Evolutionary conservation across 306 rosid genomes (phyloP).

Genomic region (Trifolium dubium): DNA sequence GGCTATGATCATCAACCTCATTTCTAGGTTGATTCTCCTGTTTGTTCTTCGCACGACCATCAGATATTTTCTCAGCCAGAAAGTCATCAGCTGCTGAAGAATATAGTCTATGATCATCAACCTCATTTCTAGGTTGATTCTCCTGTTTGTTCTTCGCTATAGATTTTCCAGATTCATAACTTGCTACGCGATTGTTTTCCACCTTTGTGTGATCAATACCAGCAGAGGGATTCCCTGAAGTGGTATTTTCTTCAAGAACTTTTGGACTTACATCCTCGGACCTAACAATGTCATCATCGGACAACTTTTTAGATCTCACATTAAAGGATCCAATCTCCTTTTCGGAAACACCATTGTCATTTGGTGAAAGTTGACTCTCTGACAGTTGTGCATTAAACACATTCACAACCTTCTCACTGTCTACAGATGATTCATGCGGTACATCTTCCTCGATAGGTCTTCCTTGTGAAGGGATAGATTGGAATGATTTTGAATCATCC

Average conservation of each 20-base stretch:
- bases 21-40: constrained; percentile 40
- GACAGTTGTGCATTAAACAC: constrained; percentile 44
- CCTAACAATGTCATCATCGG: constrained; percentile 39
- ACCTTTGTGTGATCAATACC: constrained; percentile 37
- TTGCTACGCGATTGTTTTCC: constrained; percentile 28
- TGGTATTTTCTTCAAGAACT: constrained; percentile 42
- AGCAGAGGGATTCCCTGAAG: constrained; percentile 38
- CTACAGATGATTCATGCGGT: constrained; percentile 13
- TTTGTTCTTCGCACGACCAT: constrained; percentile 40
- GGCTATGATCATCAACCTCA: constrained; percentile 47
- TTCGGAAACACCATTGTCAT: constrained; percentile 34
- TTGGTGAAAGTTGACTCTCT: constrained; percentile 28
- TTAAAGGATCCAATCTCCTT: constrained; percentile 47
- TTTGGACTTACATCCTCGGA: constrained; percentile 41
- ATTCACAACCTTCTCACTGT: constrained; percentile 38
- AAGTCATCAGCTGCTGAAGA: constrained; percentile 43
- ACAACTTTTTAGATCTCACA: constrained; percentile 44
- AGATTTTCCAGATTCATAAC: constrained; percentile 39
- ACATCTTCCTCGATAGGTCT: constrained; percentile 35
- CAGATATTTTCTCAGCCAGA: constrained; percentile 41
- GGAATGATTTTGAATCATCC: constrained; percentile 36
- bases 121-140: constrained; percentile 47
- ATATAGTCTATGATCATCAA: constrained; percentile 43
- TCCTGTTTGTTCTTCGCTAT: constrained; percentile 36
- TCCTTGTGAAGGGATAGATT: constrained; percentile 37